These are phyloP conservation scores for Hirsutella thompsonii DNA, from an alignment of 2,329 filamentous ascomycete species.

Conservation along the genomic window DNA sequence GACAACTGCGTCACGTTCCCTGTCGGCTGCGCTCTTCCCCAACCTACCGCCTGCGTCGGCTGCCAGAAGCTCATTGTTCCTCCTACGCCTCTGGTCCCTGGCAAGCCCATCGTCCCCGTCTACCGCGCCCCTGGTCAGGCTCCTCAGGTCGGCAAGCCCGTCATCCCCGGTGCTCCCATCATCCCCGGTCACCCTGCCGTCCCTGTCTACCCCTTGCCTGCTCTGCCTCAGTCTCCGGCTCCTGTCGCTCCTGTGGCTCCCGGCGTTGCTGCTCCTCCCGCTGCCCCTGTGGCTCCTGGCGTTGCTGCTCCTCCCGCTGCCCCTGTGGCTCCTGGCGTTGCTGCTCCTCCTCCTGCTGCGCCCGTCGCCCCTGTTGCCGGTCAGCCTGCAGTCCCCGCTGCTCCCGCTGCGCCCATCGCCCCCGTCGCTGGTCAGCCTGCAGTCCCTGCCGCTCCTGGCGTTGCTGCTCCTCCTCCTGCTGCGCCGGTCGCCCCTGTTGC, in stretches of 20 bases:
- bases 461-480: no score
- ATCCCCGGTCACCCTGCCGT: background rate
- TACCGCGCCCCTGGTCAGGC: background rate
- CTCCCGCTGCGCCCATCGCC: no score
- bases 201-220: background rate
- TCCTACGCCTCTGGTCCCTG: background rate
- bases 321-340: background rate
- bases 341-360: background rate
- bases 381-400: background rate
- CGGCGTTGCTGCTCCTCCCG: background rate
- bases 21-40: background rate
- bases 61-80: no score
- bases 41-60: background rate
- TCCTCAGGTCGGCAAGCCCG: background rate
- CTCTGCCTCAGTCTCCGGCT: background rate
- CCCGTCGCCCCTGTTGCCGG: background rate
- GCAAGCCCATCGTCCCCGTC: background rate
- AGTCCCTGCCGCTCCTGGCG: no score
- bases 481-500: no score
- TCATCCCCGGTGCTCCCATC: background rate
- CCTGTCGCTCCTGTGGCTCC: background rate
- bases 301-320: background rate
- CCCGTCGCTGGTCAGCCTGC: background rate
- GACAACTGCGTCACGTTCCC: background rate
- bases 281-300: background rate